Conservation (phyloP, 768 basidiomycete species). For the Cubamyces lactineus region DNA sequence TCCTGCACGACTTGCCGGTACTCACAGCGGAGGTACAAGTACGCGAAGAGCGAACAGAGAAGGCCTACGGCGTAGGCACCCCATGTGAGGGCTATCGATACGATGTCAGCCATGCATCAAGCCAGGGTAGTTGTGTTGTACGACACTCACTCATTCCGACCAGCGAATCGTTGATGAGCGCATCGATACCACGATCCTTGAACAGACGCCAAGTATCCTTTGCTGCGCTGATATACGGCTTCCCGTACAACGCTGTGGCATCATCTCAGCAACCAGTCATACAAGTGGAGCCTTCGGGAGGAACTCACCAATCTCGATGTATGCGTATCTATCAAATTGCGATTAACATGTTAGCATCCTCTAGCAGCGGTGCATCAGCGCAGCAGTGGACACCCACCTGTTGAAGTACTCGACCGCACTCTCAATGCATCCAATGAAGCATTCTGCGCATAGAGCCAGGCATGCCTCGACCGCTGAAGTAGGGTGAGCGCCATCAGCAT, state of each 20-base stretch:
- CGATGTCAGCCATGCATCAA: conserved; percentile 4
- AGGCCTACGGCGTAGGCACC: conserved; percentile 81
- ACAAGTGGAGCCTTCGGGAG: not conserved
- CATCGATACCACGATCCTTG: conserved; percentile 79
- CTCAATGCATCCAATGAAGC: conserved; percentile 75
- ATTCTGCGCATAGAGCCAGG: conserved; percentile 78
- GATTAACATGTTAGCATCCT: not conserved
- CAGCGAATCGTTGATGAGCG: conserved; percentile 81
- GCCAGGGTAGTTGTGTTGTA: not conserved
- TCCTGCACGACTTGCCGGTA: conserved; percentile 1
- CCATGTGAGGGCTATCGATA: conserved; percentile 64
- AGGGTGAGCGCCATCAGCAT: not conserved
- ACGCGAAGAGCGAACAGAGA: conserved; percentile 73
- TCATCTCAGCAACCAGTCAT: not conserved
- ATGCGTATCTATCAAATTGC: conserved; percentile 58
- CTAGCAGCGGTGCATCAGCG: not conserved
- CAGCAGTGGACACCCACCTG: conserved; percentile 41
- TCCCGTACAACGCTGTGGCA: conserved; percentile 76
- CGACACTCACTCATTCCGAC: conserved; percentile 68
- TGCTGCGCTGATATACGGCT: conserved; percentile 77
- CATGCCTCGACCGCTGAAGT: conserved; percentile 69
- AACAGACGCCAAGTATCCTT: conserved; percentile 84
- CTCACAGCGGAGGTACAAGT: conserved; percentile 74
- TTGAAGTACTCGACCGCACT: conserved; percentile 79
- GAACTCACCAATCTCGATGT: conserved; percentile 74